Conservation (phyloP, 2,329 filamentous ascomycete genomes). For the Catunica adiposa region DNA sequence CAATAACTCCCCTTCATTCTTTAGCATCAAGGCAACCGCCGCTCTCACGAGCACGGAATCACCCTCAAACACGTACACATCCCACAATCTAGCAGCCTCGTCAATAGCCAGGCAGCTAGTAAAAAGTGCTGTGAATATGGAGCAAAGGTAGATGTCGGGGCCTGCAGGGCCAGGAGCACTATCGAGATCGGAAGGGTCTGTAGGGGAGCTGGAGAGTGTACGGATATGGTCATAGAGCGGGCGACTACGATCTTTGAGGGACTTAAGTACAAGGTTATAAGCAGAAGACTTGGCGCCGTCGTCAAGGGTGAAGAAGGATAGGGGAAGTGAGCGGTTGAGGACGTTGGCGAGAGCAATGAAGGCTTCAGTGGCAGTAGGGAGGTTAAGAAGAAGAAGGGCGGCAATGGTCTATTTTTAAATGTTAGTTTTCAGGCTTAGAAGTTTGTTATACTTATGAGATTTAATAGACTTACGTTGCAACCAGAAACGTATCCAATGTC, state of each 20-base stretch:
- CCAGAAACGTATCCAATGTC: conserved; percentile 65
- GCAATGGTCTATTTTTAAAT: conserved; percentile 43
- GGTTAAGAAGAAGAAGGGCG: conserved; percentile 55
- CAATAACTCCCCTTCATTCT: conserved; percentile 35
- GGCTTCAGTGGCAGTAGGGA: conserved; percentile 42
- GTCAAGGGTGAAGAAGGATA: conserved; percentile 61
- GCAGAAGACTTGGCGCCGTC: conserved; percentile 49
- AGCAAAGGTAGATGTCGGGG: conserved; percentile 38
- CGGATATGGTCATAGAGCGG: conserved; percentile 47
- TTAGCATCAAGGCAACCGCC: conserved; percentile 48
- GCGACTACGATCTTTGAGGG: conserved; percentile 46
- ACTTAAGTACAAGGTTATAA: conserved; percentile 52
- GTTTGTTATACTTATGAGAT: neutral
- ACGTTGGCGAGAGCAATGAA: conserved; percentile 63
- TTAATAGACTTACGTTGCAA: conserved; percentile 44
- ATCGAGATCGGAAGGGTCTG: neutral
- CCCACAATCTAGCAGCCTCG: conserved; percentile 58
- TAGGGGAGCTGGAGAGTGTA: neutral
- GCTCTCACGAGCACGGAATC: conserved; percentile 56
- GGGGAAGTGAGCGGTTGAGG: conserved; percentile 56
- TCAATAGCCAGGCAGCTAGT: conserved; percentile 48
- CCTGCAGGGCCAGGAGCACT: conserved; percentile 1
- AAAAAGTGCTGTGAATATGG: conserved; percentile 49
- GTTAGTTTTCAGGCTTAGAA: conserved; percentile 15
- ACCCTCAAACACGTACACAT: conserved; percentile 69